Evolutionary conservation across 2,329 filamentous ascomycete species (phyloP).

Genomic region (Paracamarosporium sp.): DNA sequence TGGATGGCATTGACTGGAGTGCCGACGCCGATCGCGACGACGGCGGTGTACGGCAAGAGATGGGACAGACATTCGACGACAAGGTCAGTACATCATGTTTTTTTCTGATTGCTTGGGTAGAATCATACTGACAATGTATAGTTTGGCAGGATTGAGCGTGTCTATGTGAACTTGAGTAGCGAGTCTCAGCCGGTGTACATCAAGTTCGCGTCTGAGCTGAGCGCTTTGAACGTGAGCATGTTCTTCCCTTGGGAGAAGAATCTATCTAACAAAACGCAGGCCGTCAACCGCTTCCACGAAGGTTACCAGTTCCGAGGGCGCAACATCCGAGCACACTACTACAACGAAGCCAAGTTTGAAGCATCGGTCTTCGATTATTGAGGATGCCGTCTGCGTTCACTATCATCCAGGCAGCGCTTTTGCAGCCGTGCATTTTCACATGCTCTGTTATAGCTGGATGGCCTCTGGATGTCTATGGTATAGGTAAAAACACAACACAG

Average conservation of each 20-base stretch:
- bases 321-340: slow-evolving; percentile 81
- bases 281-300: slow-evolving; percentile 87
- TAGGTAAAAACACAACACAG: no score
- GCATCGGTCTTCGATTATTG: slow-evolving; percentile 44
- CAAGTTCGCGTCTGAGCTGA: slow-evolving; percentile 86
- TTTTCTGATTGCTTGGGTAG: background rate
- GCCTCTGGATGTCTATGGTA: no score
- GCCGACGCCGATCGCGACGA: slow-evolving; percentile 71
- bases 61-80: slow-evolving; percentile 89
- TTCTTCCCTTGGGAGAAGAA: background rate
- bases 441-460: background rate
- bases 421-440: background rate
- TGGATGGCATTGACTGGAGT: slow-evolving; percentile 82
- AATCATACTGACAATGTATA: slow-evolving; percentile 43
- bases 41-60: slow-evolving; percentile 82
- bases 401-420: background rate
- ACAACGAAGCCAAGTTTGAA: slow-evolving; percentile 83
- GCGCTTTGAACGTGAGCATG: slow-evolving; percentile 76
- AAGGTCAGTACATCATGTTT: slow-evolving; percentile 60
- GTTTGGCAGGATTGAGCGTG: slow-evolving; percentile 83
- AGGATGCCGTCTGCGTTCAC: background rate
- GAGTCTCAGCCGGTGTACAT: slow-evolving; percentile 78
- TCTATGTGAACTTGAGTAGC: slow-evolving; percentile 71
- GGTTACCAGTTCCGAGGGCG: slow-evolving; percentile 95
- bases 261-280: slow-evolving; percentile 56